These are phyloP conservation scores for Trypanosoma scelopori DNA, from an alignment of 208 protist genomes.

Conservation along the genomic window DNA sequence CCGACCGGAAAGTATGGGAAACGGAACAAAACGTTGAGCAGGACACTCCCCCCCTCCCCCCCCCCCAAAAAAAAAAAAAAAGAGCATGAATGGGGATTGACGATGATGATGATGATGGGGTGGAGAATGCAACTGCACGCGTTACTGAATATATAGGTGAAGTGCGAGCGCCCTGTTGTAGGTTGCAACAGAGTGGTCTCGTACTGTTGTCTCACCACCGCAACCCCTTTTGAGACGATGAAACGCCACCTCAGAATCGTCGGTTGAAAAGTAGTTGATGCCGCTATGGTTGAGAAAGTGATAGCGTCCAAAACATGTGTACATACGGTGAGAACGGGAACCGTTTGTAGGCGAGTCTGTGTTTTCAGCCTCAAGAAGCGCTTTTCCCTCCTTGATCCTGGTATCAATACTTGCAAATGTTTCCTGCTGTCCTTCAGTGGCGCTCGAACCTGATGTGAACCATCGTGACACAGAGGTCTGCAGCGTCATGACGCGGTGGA, in stretches of 20 bases:
- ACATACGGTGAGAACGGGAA: conserved; percentile 41
- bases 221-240: conserved; percentile 57
- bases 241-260: conserved; percentile 64
- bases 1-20: too few species aligned
- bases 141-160: conserved; percentile 36
- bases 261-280: conserved; percentile 56
- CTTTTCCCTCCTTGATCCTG: conserved; percentile 8
- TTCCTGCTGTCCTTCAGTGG: background rate
- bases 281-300: conserved; percentile 61
- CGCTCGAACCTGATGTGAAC: background rate
- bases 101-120: too few species aligned
- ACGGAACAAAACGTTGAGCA: too few species aligned
- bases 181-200: conserved; percentile 60
- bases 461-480: conserved; percentile 3
- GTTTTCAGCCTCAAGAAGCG: conserved; percentile 2
- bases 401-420: background rate
- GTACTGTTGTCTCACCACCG: conserved; percentile 23
- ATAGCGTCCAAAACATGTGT: conserved; percentile 70
- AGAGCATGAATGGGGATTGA: too few species aligned
- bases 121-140: background rate
- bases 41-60: too few species aligned
- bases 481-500: conserved; percentile 19
- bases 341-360: background rate
- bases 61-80: too few species aligned
- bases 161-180: conserved; percentile 72